Conservation (phyloP, 2,329 filamentous ascomycete species). For the Sphaerulina musiva region DNA sequence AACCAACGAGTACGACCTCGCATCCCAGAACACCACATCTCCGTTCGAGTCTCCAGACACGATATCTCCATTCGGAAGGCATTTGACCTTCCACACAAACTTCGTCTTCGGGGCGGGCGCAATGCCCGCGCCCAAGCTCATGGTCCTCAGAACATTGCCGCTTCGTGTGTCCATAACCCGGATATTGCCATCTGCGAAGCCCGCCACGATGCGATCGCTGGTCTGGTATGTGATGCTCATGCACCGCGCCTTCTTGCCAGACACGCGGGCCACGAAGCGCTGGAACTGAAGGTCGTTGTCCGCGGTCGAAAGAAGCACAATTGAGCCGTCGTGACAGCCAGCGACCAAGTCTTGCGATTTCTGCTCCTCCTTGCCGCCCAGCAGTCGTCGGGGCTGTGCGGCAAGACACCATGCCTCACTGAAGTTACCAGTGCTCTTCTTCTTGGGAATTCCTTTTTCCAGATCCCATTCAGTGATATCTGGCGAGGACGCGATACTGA, state of each 20-base stretch:
- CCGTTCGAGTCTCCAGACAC: constrained; percentile 93
- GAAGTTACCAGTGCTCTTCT: constrained; percentile 83
- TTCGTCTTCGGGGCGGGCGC: constrained; percentile 73
- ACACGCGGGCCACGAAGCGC: constrained; percentile 65
- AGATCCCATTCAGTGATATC: constrained; percentile 95
- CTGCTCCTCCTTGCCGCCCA: constrained; percentile 20
- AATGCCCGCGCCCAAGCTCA: constrained; percentile 77
- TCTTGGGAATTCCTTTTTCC: constrained; percentile 65
- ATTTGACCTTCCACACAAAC: constrained; percentile 89
- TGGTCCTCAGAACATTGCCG: constrained; percentile 67
- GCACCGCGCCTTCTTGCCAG: constrained; percentile 78
- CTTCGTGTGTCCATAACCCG: constrained; percentile 80
- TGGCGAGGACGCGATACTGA: constrained; percentile 92
- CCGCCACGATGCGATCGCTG: constrained; percentile 73
- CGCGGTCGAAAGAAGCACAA: constrained; percentile 79
- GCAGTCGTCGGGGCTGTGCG: constrained; percentile 61
- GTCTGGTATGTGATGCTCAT: constrained; percentile 88
- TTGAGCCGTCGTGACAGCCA: constrained; percentile 84
- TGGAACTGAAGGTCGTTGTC: constrained; percentile 78
- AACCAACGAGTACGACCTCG: constrained; percentile 79
- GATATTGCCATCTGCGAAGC: constrained; percentile 95
- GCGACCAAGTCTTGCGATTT: constrained; percentile 61
- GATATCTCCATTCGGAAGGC: constrained; percentile 78
- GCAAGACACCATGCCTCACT: constrained; percentile 96
- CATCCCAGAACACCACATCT: constrained; percentile 88